Percentiles rank a stretch among this genome's conserved stretches.
phyloP scores from a whole-genome alignment of 2,329 filamentous ascomycete genomes.

The Cytospora leucostoma region DNA sequence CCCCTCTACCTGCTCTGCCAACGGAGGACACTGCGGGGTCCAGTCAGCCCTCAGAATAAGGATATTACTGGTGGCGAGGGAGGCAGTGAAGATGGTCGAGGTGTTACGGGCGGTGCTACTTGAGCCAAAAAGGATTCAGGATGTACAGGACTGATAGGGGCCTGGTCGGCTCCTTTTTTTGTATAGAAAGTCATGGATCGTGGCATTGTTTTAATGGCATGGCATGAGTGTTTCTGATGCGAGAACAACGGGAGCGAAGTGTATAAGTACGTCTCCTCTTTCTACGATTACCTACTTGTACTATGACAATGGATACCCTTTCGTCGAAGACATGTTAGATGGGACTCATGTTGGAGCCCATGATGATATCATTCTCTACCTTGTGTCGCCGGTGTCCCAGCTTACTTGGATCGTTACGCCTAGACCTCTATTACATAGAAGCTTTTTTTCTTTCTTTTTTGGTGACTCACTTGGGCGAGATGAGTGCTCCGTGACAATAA shows the following conservation, averaged over 20 bases:
- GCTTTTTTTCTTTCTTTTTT: too few species aligned
- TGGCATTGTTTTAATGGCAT: background rate
- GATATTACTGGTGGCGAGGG: background rate
- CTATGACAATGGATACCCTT: constrained; percentile 23
- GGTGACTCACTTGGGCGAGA: too few species aligned
- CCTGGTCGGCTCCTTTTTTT: background rate
- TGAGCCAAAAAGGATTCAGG: constrained; percentile 1
- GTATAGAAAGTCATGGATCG: background rate
- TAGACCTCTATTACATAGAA: too few species aligned
- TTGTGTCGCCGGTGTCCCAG: too few species aligned
- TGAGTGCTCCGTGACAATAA: too few species aligned
- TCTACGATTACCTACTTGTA: background rate
- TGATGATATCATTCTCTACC: too few species aligned
- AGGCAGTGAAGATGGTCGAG: background rate
- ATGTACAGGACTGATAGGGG: background rate
- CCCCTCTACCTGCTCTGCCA: constrained; percentile 8
- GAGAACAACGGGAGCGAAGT: background rate
- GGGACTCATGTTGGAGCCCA: background rate
- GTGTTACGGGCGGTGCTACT: background rate
- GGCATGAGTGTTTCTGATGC: background rate
- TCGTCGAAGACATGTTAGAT: background rate
- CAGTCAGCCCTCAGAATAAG: background rate
- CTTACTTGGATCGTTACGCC: too few species aligned
- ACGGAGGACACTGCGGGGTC: background rate
- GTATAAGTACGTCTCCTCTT: background rate